phyloP scores from a whole-genome alignment of 2,329 filamentous ascomycete species.

The Calonectria hongkongensis region DNA sequence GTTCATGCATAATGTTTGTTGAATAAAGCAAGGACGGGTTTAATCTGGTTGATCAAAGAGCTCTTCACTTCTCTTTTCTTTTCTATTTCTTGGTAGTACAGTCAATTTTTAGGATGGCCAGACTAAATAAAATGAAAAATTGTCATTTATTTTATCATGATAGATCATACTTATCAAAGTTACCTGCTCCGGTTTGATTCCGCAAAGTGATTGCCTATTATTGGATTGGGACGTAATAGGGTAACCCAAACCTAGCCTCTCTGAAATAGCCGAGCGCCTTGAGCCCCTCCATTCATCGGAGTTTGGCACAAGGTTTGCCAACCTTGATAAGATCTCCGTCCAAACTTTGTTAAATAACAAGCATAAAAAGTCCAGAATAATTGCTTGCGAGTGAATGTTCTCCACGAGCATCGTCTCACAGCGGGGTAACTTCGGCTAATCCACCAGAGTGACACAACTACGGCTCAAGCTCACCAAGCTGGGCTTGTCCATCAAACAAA shows the following conservation, averaged over 20 bases:
- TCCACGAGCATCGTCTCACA: not conserved
- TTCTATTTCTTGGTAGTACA: too few species aligned
- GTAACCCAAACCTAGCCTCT: not conserved
- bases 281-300: too few species aligned
- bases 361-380: not conserved
- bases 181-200: too few species aligned
- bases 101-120: too few species aligned
- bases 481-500: slow-evolving; percentile 24
- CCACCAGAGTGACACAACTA: slow-evolving; percentile 29
- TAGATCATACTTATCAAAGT: too few species aligned
- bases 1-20: too few species aligned
- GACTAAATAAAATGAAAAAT: too few species aligned
- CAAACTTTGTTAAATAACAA: not conserved
- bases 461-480: slow-evolving; percentile 22
- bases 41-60: too few species aligned
- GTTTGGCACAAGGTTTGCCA: not conserved
- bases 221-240: not conserved
- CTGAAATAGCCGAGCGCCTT: not conserved
- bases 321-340: not conserved
- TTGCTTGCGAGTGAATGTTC: not conserved
- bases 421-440: slow-evolving; percentile 34
- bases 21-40: too few species aligned
- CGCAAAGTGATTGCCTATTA: not conserved
- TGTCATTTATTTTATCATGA: too few species aligned
- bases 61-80: too few species aligned